Conservation (phyloP, 352 stramenopile genomes). For the Phytophthora megakarya region DNA sequence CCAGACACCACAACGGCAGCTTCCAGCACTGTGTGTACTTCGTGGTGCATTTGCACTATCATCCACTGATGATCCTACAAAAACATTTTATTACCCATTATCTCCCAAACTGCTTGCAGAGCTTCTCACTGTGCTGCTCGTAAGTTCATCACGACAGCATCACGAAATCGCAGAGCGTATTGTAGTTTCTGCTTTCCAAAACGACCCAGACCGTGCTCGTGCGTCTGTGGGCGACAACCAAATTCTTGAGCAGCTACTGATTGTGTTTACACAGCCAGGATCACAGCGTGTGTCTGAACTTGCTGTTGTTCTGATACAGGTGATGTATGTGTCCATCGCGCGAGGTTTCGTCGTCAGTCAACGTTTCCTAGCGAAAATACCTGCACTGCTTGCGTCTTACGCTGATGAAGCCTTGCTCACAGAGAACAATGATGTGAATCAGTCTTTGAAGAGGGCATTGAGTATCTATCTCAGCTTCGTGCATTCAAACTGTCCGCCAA, state of each 20-base stretch:
- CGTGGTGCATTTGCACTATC: conserved; percentile 38
- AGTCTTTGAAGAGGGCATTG: conserved; percentile 45
- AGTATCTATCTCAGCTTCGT: conserved; percentile 63
- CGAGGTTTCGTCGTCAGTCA: conserved; percentile 54
- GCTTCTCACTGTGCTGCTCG: conserved; percentile 68
- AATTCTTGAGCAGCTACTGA: conserved; percentile 71
- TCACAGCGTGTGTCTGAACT: conserved; percentile 29
- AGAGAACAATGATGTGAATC: conserved; percentile 16
- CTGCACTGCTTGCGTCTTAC: conserved; percentile 41
- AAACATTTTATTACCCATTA: conserved; percentile 50
- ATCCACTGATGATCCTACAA: not conserved
- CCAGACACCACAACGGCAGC: conserved; percentile 48
- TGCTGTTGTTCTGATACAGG: conserved; percentile 49
- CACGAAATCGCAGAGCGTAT: conserved; percentile 44
- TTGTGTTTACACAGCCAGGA: conserved; percentile 60
- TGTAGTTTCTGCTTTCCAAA: conserved; percentile 58
- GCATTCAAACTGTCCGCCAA: conserved; percentile 27
- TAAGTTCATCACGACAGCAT: conserved; percentile 51
- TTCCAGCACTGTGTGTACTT: conserved; percentile 47
- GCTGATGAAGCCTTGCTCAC: conserved; percentile 4
- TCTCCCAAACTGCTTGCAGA: conserved; percentile 59
- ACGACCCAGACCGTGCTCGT: conserved; percentile 41
- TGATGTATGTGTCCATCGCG: conserved; percentile 55
- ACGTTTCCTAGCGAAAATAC: conserved; percentile 61
- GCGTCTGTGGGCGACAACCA: conserved; percentile 57